Percentiles rank a stretch among this genome's conserved stretches.
phyloP scores from a whole-genome alignment of 2,329 filamentous ascomycete species.

The Fusarium sp. region DNA sequence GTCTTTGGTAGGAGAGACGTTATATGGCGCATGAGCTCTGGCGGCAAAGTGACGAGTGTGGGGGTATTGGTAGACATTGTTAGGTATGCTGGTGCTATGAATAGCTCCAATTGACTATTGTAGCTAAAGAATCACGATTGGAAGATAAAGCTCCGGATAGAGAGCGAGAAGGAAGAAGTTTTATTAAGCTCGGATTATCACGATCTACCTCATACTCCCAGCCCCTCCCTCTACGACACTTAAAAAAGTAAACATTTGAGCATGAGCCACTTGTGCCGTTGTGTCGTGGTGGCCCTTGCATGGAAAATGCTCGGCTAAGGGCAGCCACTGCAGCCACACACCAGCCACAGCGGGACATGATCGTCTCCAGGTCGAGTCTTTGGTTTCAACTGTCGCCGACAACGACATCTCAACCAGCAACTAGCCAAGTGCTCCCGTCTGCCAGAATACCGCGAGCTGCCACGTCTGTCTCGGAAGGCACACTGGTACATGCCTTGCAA shows the following conservation, averaged over 20 bases:
- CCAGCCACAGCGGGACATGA: conserved; percentile 50
- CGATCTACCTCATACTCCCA: too few relatives aligned
- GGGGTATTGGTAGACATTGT: neutral
- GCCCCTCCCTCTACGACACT: too few relatives aligned
- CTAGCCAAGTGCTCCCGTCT: conserved; percentile 27
- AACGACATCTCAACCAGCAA: conserved; percentile 42
- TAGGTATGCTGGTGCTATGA: too few relatives aligned
- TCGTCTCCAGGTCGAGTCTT: conserved; percentile 40
- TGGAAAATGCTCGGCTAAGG: conserved; percentile 49
- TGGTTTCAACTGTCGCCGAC: conserved; percentile 47
- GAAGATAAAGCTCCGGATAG: too few relatives aligned
- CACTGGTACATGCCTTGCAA: neutral
- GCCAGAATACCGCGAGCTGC: conserved; percentile 32
- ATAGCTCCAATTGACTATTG: too few relatives aligned
- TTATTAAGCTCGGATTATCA: too few relatives aligned
- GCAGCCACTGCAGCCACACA: conserved; percentile 33
- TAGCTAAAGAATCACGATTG: too few relatives aligned
- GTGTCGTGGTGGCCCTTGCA: conserved; percentile 2
- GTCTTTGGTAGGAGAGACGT: neutral
- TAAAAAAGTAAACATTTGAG: too few relatives aligned
- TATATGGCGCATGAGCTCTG: neutral
- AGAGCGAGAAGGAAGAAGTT: too few relatives aligned
- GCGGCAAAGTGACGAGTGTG: neutral
- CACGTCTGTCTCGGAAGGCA: conserved; percentile 7
- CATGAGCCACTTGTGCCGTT: neutral